Evolutionary conservation across 2,329 filamentous ascomycete species (phyloP).

Genomic region (Ophiostoma triangulosporum): DNA sequence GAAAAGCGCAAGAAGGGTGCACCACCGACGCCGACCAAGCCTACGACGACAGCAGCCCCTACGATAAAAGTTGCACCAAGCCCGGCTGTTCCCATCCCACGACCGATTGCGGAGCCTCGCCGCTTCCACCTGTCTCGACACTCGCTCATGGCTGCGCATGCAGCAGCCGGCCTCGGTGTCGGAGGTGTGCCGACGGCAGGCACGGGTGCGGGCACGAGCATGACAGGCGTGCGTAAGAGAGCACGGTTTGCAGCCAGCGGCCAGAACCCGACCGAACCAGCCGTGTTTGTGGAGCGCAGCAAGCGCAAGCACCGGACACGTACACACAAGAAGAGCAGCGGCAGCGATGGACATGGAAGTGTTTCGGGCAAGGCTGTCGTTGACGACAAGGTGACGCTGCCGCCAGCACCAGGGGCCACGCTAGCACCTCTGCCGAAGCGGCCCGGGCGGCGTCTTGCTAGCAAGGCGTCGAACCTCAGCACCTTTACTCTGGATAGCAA

Average conservation of each 20-base stretch:
- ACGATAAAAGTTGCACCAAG: not conserved
- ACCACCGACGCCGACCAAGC: not conserved
- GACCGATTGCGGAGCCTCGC: conserved; percentile 25
- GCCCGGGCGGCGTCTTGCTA: conserved; percentile 6
- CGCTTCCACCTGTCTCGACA: conserved; percentile 39
- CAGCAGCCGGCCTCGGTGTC: conserved; percentile 12
- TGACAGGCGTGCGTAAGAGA: conserved; percentile 26
- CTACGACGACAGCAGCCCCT: not conserved
- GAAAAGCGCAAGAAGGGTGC: conserved; percentile 16
- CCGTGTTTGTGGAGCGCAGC: conserved; percentile 43
- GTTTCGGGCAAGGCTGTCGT: not conserved
- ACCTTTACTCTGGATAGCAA: not conserved
- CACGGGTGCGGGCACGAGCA: conserved; percentile 13
- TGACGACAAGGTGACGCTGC: not conserved
- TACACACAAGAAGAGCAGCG: not conserved
- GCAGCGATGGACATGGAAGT: not conserved
- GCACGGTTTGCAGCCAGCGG: conserved; percentile 18
- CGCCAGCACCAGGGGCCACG: not conserved
- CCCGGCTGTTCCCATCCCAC: not conserved
- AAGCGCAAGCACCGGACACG: conserved; percentile 13
- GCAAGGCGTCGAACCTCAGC: conserved; percentile 1
- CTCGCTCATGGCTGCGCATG: conserved; percentile 12
- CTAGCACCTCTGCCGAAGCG: conserved; percentile 11
- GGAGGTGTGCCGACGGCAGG: not conserved
- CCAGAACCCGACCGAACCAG: conserved; percentile 18